Conservation (phyloP, 2,329 filamentous ascomycete genomes). For the Emergomyces orientalis region DNA sequence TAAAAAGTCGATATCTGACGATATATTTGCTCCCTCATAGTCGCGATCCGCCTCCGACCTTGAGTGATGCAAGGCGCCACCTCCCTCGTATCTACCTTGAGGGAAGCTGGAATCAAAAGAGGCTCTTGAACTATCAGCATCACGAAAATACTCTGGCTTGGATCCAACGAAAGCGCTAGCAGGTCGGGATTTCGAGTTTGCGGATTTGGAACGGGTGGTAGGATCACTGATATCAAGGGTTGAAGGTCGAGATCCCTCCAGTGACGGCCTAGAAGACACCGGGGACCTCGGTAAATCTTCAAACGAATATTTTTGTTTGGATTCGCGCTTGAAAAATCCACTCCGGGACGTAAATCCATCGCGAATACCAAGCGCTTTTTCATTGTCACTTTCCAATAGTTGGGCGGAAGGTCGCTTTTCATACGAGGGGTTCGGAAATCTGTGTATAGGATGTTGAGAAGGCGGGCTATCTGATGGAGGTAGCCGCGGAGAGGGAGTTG, state of each 20-base stretch:
- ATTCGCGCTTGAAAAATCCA: constrained; percentile 10
- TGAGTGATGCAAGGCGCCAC: constrained; percentile 26
- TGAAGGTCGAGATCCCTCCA: constrained; percentile 60
- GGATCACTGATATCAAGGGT: constrained; percentile 49
- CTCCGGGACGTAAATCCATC: constrained; percentile 8
- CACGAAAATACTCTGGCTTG: constrained; percentile 71
- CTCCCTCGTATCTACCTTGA: constrained; percentile 29
- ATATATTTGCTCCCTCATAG: constrained; percentile 47
- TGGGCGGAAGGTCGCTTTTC: constrained; percentile 43
- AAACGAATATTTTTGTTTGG: constrained; percentile 43
- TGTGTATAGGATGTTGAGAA: constrained; percentile 42
- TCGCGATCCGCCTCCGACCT: constrained; percentile 29
- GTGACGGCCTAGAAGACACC: constrained; percentile 55
- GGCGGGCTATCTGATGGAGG: constrained; percentile 22
- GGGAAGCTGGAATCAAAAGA: constrained; percentile 26
- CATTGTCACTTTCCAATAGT: constrained; percentile 29
- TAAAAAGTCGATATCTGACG: constrained; percentile 75
- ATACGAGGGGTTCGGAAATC: constrained; percentile 41
- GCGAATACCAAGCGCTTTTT: constrained; percentile 8
- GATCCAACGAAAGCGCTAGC: constrained; percentile 75
- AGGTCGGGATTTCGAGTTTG: constrained; percentile 61
- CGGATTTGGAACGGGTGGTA: constrained; percentile 51
- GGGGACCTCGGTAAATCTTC: constrained; percentile 46
- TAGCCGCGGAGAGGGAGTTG: constrained; percentile 44
- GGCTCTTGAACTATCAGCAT: constrained; percentile 54